A percentile compares a stretch with the other conserved stretches of the same genome.
These are phyloP conservation scores for Scheffersomyces lignosus DNA, from an alignment of 805 yeast species.

Conservation along the genomic window DNA sequence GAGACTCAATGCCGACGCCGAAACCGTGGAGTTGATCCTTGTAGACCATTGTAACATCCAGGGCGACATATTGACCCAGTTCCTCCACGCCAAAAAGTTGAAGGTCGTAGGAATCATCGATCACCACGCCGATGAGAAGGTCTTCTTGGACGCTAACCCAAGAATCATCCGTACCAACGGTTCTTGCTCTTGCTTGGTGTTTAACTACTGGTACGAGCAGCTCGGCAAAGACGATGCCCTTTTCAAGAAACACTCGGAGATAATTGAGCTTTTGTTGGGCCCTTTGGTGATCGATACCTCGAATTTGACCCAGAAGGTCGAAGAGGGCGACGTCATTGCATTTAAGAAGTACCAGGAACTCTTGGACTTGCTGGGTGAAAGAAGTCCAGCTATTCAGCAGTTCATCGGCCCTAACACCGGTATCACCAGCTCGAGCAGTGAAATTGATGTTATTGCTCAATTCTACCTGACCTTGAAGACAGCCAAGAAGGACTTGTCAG, in stretches of 20 bases:
- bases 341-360: constrained; percentile 35
- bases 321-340: constrained; percentile 53
- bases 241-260: constrained; percentile 24
- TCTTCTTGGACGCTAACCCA: constrained; percentile 53
- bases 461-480: constrained; percentile 29
- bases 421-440: neutral
- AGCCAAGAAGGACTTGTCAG: constrained; percentile 64
- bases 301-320: constrained; percentile 64
- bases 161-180: constrained; percentile 64
- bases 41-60: constrained; percentile 84
- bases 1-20: constrained; percentile 12
- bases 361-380: constrained; percentile 4
- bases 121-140: constrained; percentile 78
- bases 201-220: constrained; percentile 54
- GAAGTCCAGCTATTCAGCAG: neutral
- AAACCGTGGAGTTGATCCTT: constrained; percentile 47
- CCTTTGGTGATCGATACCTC: constrained; percentile 80
- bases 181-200: constrained; percentile 76
- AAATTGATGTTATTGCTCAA: constrained; percentile 4
- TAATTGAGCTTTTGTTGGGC: constrained; percentile 53
- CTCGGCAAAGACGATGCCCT: constrained; percentile 11
- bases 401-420: neutral
- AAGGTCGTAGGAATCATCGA: constrained; percentile 68
- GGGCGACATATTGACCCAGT: constrained; percentile 40
- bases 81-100: constrained; percentile 21